Evolutionary conservation across 331 rosid species (phyloP).

Genomic region (Acacia pycnantha): DNA sequence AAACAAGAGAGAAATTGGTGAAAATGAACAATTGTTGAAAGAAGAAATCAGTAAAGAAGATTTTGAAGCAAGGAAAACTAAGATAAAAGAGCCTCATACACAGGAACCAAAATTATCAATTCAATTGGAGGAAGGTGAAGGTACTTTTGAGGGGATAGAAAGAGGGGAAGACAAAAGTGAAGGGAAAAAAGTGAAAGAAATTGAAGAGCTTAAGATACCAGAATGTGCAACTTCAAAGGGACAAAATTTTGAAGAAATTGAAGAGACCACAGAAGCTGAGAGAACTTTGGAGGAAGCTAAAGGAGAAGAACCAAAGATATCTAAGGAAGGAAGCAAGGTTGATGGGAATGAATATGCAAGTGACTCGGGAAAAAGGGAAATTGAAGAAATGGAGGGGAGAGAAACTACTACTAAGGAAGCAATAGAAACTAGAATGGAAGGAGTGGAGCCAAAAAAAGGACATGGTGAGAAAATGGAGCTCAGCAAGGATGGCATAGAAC

Average conservation of each 20-base stretch:
- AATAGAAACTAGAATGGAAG: background rate
- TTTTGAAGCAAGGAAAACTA: background rate
- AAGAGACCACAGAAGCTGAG: background rate
- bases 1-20: background rate
- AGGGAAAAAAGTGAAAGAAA: background rate
- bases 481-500: background rate
- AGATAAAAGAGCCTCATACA: background rate
- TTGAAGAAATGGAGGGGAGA: no score
- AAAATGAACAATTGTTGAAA: background rate
- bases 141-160: background rate
- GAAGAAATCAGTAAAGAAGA: background rate
- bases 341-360: no score
- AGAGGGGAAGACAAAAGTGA: no score
- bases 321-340: background rate
- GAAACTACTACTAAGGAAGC: background rate
- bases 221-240: background rate
- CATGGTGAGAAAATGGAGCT: background rate
- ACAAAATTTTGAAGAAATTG: conserved; percentile 13
- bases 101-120: background rate
- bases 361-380: no score
- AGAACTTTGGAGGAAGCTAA: background rate
- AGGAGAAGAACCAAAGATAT: background rate
- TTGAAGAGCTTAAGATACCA: background rate
- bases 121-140: background rate
- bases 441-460: background rate